Evolutionary conservation across 1,284 basidiomycete genomes (phyloP).

Genomic region (Ceratobasidium sp.): DNA sequence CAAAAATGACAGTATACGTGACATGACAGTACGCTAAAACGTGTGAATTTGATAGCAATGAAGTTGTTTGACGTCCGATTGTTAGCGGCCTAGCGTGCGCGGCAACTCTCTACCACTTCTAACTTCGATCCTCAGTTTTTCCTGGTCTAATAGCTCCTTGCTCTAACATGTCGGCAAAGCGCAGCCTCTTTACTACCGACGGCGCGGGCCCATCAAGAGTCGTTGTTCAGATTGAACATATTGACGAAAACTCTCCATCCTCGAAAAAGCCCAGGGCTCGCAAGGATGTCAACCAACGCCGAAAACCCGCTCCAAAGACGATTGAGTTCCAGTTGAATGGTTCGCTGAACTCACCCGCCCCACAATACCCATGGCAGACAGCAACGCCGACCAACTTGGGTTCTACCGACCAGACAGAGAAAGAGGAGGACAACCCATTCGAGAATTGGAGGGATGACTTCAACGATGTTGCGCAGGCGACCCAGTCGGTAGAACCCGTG

Average conservation of each 20-base stretch:
- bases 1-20: too few relatives aligned
- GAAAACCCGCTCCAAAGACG: background rate
- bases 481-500: background rate
- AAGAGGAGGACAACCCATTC: background rate
- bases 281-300: background rate
- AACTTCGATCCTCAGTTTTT: background rate
- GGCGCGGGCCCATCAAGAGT: background rate
- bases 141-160: too few relatives aligned
- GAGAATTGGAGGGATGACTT: background rate
- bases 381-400: background rate
- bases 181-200: background rate
- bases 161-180: background rate
- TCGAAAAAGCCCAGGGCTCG: background rate
- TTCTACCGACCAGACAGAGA: background rate
- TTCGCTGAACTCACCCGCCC: background rate
- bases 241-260: background rate
- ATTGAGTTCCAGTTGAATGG: slow-evolving; percentile 1
- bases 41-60: background rate
- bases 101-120: background rate
- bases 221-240: background rate
- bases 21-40: background rate
- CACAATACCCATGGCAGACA: background rate
- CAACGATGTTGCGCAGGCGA: background rate
- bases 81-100: too few relatives aligned
- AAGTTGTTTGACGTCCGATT: too few relatives aligned